phyloP scores from a whole-genome alignment of 495 filamentous ascomycete genomes.

The Pyrenula massariospora region DNA sequence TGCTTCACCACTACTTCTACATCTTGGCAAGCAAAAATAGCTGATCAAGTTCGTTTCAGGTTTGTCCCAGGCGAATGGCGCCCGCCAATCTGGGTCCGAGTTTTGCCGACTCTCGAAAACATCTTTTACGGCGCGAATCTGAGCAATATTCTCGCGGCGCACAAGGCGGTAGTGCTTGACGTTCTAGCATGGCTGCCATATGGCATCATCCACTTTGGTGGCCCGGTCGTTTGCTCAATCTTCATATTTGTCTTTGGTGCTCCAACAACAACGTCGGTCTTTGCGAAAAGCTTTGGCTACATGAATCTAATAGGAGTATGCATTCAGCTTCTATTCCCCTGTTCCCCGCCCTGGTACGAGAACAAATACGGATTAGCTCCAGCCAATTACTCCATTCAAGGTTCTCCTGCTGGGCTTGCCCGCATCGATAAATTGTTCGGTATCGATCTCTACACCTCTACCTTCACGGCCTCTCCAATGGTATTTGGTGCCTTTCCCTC shows the following conservation, averaged over 20 bases:
- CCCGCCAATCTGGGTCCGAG: conserved; percentile 86
- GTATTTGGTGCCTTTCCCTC: conserved; percentile 94
- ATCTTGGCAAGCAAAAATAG: neutral
- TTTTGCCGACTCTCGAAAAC: conserved; percentile 91
- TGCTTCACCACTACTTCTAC: neutral
- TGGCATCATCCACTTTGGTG: conserved; percentile 76
- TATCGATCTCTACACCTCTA: conserved; percentile 82
- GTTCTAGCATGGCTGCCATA: conserved; percentile 91
- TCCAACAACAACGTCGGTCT: conserved; percentile 74
- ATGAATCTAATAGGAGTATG: conserved; percentile 78
- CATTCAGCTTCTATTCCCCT: conserved; percentile 82
- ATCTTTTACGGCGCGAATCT: conserved; percentile 93
- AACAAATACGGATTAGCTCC: conserved; percentile 77
- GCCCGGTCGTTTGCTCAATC: conserved; percentile 60
- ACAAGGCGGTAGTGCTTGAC: conserved; percentile 69
- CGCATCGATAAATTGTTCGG: conserved; percentile 83
- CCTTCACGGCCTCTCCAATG: conserved; percentile 75
- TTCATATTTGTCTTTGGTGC: conserved; percentile 80
- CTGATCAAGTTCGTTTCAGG: conserved; percentile 27
- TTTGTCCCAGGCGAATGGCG: conserved; percentile 80
- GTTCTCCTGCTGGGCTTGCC: conserved; percentile 76
- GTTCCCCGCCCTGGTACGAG: conserved; percentile 94
- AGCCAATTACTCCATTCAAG: conserved; percentile 81
- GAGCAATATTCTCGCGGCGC: conserved; percentile 85
- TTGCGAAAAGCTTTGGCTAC: conserved; percentile 78